Base-by-base conservation (phyloP, 2,329 filamentous ascomycete genomes). In the Colletotrichum gloeosporioides region DNA sequence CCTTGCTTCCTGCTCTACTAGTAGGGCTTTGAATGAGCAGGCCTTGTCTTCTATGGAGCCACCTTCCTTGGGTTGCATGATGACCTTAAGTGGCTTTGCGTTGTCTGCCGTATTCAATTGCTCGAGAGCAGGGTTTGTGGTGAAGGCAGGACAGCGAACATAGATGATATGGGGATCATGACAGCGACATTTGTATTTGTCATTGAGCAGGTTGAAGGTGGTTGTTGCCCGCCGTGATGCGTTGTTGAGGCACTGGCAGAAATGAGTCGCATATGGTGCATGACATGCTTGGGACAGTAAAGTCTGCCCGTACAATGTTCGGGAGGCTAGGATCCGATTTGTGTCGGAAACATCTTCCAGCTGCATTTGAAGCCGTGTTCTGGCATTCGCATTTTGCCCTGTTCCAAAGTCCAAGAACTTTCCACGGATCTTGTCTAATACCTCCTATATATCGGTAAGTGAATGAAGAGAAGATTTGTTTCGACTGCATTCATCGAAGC, bases 381-480 rank as follows among this genome's bases (percentile, higher is more conserved):
- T 63, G 13, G 59, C 13, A 2, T 34, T 63, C 27, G 0, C n/a
- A 29, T 63, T 18, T 29, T 31, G 27, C 12, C 59, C 27, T 10
- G 16, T 63, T 0, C 31, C 29, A 0, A 22, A n/a, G 25, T 18
- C 29, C n/a, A 22, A 31, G n/a, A 62, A 29, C 8, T 63, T 63
- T n/a, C 59, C 59, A 13, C 59, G 25, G n/a, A 63, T 63, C 27
- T 63, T 63, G 29, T 63, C 59, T 31, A 63, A 8, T 1, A 63
- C 59, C 29, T 63, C 59, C 59, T 63, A 18, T 0, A 63, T 8
- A 0, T 15, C 8, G 10, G 59, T 63, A 0, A 63, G 59, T 18
- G 0, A 0, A 22, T 55, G 36, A 16, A 39, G 0, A 7, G 1
- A 39, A 39, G 15, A 0, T 8, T n/a, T 22, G 2, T 59, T 22